These are phyloP conservation scores for Whalleya microplaca DNA, from an alignment of 2,329 filamentous ascomycete species.

Conservation along the genomic window DNA sequence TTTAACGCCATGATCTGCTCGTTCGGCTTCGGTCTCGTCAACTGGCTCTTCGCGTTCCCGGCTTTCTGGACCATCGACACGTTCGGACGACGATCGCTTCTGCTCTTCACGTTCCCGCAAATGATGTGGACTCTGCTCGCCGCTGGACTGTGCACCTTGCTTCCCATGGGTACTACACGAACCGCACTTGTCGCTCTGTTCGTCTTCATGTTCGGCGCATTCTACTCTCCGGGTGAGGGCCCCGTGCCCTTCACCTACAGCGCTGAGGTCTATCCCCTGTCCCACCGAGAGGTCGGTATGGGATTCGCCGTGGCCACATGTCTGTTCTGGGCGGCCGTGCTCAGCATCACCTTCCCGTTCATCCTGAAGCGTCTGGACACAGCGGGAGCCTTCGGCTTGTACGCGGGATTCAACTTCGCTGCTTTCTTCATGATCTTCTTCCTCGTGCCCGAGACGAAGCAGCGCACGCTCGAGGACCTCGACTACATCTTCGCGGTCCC, in stretches of 20 bases:
- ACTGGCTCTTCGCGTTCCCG: conserved; percentile 68
- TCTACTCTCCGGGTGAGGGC: conserved; percentile 68
- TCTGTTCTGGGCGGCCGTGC: conserved; percentile 61
- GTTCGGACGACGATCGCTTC: conserved; percentile 63
- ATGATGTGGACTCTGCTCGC: conserved; percentile 70
- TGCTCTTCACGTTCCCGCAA: conserved; percentile 68
- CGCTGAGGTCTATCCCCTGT: conserved; percentile 72
- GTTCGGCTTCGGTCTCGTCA: conserved; percentile 67
- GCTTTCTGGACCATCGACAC: conserved; percentile 70
- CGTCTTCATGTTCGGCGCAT: conserved; percentile 63
- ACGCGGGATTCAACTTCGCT: conserved; percentile 51
- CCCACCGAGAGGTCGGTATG: conserved; percentile 74
- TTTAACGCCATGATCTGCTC: conserved; percentile 64
- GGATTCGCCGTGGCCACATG: conserved; percentile 69
- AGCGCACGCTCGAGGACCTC: conserved; percentile 54
- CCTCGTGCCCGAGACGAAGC: conserved; percentile 55
- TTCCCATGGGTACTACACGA: conserved; percentile 36
- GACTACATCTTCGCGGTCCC: conserved; percentile 52
- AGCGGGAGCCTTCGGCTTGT: conserved; percentile 51
- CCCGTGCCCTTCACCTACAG: conserved; percentile 71
- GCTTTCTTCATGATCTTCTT: conserved; percentile 53
- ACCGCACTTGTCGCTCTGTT: conserved; percentile 60
- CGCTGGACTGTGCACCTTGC: conserved; percentile 62
- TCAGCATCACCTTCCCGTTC: conserved; percentile 66
- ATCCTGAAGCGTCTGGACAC: conserved; percentile 52